Conservation (phyloP, 1,139 yeast species). For the Lodderomyces margitis region DNA sequence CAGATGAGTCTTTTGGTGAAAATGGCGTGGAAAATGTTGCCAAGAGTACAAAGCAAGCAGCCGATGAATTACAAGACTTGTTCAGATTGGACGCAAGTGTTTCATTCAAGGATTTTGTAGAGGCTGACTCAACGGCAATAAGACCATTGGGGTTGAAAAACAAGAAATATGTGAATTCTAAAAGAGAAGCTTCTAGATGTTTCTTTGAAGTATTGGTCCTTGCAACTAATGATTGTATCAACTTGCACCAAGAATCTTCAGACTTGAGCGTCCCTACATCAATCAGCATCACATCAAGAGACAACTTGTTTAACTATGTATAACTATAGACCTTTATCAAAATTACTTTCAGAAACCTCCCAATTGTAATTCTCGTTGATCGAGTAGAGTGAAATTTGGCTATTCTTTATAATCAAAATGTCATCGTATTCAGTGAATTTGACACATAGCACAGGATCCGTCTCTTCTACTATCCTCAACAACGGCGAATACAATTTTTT, state of each 20-base stretch:
- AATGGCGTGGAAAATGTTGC: slow-evolving; percentile 16
- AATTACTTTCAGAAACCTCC: slow-evolving; percentile 2
- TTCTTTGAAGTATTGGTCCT: slow-evolving; percentile 82
- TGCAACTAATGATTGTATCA: slow-evolving; percentile 74
- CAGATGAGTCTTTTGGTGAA: slow-evolving; percentile 14
- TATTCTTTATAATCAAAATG: slow-evolving; percentile 9
- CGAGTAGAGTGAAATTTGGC: slow-evolving; percentile 4
- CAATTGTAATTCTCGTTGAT: slow-evolving; percentile 3
- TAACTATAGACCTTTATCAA: slow-evolving; percentile 14
- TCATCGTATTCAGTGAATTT: slow-evolving; percentile 23
- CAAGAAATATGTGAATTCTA: slow-evolving; percentile 32
- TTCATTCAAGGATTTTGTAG: slow-evolving; percentile 42
- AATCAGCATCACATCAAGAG: slow-evolving; percentile 53
- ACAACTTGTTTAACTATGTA: slow-evolving; percentile 45
- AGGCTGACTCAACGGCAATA: slow-evolving; percentile 29
- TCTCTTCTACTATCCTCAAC: slow-evolving; percentile 12
- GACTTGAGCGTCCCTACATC: slow-evolving; percentile 52
- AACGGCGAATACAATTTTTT: slow-evolving; percentile 39
- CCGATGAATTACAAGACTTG: slow-evolving; percentile 44
- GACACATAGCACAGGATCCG: slow-evolving; percentile 13
- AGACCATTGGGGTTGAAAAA: slow-evolving; percentile 31
- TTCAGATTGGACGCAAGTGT: slow-evolving; percentile 21
- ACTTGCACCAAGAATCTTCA: slow-evolving; percentile 48
- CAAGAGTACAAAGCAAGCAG: slow-evolving; percentile 56
- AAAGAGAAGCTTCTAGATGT: slow-evolving; percentile 66